Percentiles rank a stretch among this genome's conserved stretches.
These are phyloP conservation scores for Penicillium sp. DNA, from an alignment of 2,329 filamentous ascomycete species.

Conservation along the genomic window DNA sequence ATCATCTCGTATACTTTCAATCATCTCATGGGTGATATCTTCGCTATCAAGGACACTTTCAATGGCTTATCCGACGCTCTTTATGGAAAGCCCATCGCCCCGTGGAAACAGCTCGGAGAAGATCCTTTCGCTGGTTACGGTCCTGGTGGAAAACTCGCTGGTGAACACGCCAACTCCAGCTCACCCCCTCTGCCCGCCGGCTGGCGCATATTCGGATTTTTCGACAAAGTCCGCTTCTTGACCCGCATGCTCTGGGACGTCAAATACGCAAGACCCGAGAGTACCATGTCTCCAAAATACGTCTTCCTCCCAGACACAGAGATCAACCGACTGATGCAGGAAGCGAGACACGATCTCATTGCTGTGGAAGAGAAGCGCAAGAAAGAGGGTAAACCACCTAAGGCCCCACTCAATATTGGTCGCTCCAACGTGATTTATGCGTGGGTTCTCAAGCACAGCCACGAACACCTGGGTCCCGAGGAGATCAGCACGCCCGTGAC, in stretches of 20 bases:
- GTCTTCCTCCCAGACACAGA: background rate
- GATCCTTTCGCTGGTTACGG: background rate
- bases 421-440: background rate
- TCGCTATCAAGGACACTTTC: background rate
- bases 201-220: background rate
- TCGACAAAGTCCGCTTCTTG: background rate
- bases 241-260: background rate
- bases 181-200: background rate
- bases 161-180: background rate
- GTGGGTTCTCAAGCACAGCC: background rate
- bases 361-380: background rate
- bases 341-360: background rate
- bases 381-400: background rate
- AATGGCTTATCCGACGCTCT: background rate
- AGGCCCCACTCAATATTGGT: background rate
- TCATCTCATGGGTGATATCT: background rate
- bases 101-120: background rate
- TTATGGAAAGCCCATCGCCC: background rate
- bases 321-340: background rate
- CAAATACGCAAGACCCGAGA: background rate
- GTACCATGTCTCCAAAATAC: background rate
- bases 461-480: background rate
- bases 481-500: background rate
- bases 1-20: background rate
- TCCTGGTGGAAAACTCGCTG: background rate